Evolutionary conservation across 805 yeast species (phyloP).

Genomic region (Pichia exigua): DNA sequence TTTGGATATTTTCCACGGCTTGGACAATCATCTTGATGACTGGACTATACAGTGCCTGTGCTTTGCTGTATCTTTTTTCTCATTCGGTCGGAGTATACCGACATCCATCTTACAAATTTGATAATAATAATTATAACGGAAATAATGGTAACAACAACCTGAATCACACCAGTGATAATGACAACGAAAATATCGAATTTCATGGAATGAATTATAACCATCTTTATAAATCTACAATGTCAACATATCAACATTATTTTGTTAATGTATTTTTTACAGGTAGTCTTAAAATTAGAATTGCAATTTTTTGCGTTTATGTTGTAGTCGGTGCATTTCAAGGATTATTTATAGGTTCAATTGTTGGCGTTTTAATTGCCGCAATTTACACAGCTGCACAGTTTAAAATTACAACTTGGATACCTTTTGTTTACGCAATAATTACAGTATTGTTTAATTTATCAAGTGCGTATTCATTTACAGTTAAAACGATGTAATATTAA

Average conservation of each 20-base stretch:
- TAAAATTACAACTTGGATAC: constrained; percentile 93
- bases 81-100: constrained; percentile 31
- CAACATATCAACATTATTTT: constrained; percentile 5
- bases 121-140: not conserved
- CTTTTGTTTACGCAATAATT: constrained; percentile 71
- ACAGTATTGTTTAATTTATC: constrained; percentile 60
- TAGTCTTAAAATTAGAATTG: constrained; percentile 24
- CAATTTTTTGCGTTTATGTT: constrained; percentile 41
- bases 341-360: constrained; percentile 61
- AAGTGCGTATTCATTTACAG: constrained; percentile 54
- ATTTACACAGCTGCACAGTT: constrained; percentile 75
- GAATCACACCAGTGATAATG: not conserved
- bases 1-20: constrained; percentile 73
- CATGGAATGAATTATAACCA: constrained; percentile 2
- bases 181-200: not conserved
- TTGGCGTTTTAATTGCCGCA: constrained; percentile 68
- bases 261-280: constrained; percentile 2
- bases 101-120: not conserved
- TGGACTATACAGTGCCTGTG: constrained; percentile 58
- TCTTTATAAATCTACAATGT: not conserved
- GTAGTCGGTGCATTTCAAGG: constrained; percentile 57
- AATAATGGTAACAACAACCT: not conserved
- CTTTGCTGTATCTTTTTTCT: constrained; percentile 48
- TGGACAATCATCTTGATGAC: constrained; percentile 73
- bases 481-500: constrained; percentile 20